Evolutionary conservation across 345 rosid species (phyloP), one percentile per base, ranked within the genome.

Genomic region (Toxicodendron radicans): DNA sequence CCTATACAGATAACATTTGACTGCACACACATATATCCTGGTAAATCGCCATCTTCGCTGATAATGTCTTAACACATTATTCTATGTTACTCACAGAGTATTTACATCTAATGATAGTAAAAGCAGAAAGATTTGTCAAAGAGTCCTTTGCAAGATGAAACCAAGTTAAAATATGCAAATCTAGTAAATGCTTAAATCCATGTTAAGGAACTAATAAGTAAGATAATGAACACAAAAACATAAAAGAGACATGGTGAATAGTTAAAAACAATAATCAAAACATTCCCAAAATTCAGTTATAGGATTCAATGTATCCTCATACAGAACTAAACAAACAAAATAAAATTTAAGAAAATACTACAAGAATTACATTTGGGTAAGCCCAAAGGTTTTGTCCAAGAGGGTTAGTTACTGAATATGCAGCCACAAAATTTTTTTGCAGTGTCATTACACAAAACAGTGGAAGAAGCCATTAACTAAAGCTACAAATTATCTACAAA

Each of bases 131-230:
- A 59, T 27, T 16, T 13, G 1, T 33, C 38, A 16, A 32, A 13
- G 14, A 16, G 18, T 30, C 38, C 38, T 30, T 27, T 7, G 8
- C 10, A 38, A 38, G 43, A 38, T 1, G 9, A 38, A 38, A 38
- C 6, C 9, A 38, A 11, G n/a, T 62, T 43, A 43, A 17, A 41
- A 63, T 17, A 21, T 20, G 54, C 10, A 65, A 43, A 45, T 43
- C 6, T 67, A 10, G 1, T 43, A 51, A 68, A 27, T 32, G 71
- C 46, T 52, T 10, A 6, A 12, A 51, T 68, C 13, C 38, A 10
- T 16, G 14, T 57, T 43, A 69, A 35, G 64, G 45, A 71, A 71
- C 54, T 46, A 66, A 30, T 23, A 14, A 27, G 9, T 66, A 66
- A 20, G 21, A 66, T 14, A 24, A 66, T 10, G 38, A 66, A 66